These are phyloP conservation scores for Mycena haematopus DNA, from an alignment of 768 basidiomycete genomes.

Conservation along the genomic window DNA sequence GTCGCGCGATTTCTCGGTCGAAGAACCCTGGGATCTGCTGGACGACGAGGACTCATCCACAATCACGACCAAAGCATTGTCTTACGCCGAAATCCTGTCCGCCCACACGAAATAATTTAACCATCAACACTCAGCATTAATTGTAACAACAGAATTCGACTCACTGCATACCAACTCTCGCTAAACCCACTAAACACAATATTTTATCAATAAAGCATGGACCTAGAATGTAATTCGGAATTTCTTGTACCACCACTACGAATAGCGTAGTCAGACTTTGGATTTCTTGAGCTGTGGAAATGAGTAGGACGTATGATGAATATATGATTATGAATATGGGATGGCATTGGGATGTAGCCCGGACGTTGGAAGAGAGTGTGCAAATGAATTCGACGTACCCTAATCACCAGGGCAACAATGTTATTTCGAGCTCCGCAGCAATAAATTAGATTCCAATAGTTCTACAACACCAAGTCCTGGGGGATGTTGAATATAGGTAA, in stretches of 20 bases:
- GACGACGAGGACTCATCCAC: constrained; percentile 42
- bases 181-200: constrained; percentile 25
- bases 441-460: constrained; percentile 15
- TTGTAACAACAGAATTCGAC: constrained; percentile 21
- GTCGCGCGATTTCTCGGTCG: constrained; percentile 47
- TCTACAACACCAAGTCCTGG: constrained; percentile 11
- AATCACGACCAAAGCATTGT: constrained; percentile 35
- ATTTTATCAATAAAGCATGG: constrained; percentile 26
- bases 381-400: not conserved
- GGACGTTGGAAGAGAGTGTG: not conserved
- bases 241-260: constrained; percentile 25
- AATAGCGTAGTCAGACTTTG: constrained; percentile 4
- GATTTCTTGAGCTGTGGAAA: constrained; percentile 21
- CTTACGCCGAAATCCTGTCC: constrained; percentile 49
- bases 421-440: not conserved
- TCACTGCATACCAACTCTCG: constrained; percentile 15
- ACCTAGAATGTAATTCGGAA: constrained; percentile 30
- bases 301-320: constrained; percentile 12
- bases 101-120: constrained; percentile 26
- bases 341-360: not conserved
- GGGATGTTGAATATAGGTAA: constrained; percentile 30
- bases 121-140: not conserved
- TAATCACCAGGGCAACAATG: not conserved
- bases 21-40: constrained; percentile 65
- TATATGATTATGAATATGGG: constrained; percentile 25